phyloP scores from a whole-genome alignment of 768 basidiomycete species.

The Zangia roseola region DNA sequence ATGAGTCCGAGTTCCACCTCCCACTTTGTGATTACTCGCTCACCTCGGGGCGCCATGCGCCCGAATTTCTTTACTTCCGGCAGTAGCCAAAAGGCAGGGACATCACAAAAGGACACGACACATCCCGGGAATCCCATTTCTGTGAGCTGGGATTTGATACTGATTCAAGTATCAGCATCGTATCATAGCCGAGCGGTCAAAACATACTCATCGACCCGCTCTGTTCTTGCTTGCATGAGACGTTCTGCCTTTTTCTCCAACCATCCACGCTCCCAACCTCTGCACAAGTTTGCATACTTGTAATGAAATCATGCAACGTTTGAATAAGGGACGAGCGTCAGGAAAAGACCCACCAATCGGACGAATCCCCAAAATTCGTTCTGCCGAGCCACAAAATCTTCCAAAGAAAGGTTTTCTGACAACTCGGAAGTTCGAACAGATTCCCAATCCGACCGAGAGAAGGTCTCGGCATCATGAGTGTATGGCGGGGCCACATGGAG shows the following conservation, averaged over 20 bases:
- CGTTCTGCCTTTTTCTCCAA: not conserved
- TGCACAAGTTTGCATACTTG: slow-evolving; percentile 9
- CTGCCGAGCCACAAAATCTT: not conserved
- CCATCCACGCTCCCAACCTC: not conserved
- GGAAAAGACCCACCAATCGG: not conserved
- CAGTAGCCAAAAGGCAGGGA: not conserved
- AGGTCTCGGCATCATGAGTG: rapidly evolving
- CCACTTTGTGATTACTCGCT: not conserved
- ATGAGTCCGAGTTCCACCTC: not conserved
- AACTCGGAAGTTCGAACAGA: not conserved
- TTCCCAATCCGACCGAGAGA: slow-evolving; percentile 6
- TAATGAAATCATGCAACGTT: not conserved
- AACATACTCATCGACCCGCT: slow-evolving; percentile 5
- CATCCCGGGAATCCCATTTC: not conserved
- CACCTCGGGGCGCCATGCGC: slow-evolving; percentile 7
- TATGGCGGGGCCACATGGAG: no score
- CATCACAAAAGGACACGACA: rapidly evolving
- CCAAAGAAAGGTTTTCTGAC: not conserved
- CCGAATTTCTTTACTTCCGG: slow-evolving; percentile 8
- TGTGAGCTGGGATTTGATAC: not conserved
- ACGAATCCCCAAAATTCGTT: not conserved
- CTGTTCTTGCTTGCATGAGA: not conserved
- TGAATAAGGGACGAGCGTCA: not conserved
- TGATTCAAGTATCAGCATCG: not conserved
- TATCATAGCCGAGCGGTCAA: not conserved